Conservation (phyloP, 2,329 filamentous ascomycete genomes). For the Aspergillus oerlinghausenensis region DNA sequence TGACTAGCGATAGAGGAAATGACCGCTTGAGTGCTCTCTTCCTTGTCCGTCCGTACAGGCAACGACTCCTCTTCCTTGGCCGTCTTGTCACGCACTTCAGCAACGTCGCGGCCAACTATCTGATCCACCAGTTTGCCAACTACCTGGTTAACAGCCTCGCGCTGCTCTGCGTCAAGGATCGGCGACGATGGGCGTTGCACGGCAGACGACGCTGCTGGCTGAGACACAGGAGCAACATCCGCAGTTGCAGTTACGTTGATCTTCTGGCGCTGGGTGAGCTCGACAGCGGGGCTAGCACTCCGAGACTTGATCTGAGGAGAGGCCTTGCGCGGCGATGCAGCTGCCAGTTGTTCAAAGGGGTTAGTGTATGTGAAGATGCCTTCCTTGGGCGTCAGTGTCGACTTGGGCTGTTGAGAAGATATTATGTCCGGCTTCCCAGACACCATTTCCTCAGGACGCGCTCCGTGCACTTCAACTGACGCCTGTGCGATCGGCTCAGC, state of each 20-base stretch:
- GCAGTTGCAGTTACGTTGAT: conserved; percentile 18
- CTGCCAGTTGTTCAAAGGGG: conserved; percentile 65
- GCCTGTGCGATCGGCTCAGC: conserved; percentile 13
- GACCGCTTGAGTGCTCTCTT: conserved; percentile 34
- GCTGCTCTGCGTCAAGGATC: conserved; percentile 33
- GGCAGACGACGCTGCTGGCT: conserved; percentile 8
- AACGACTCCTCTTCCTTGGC: conserved; percentile 47
- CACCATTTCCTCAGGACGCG: conserved; percentile 11
- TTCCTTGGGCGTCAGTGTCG: conserved; percentile 33
- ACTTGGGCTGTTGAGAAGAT: conserved; percentile 31
- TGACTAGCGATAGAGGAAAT: conserved; percentile 29
- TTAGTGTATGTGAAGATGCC: conserved; percentile 66
- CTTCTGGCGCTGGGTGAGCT: conserved; percentile 20
- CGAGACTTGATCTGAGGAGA: conserved; percentile 46
- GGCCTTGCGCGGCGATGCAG: conserved; percentile 59
- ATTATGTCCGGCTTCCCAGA: conserved; percentile 31
- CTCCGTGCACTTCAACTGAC: conserved; percentile 11
- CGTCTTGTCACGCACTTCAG: conserved; percentile 60
- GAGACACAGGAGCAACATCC: conserved; percentile 11
- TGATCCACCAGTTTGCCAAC: conserved; percentile 61
- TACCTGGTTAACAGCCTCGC: conserved; percentile 67
- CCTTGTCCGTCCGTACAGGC: conserved; percentile 24
- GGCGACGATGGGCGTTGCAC: conserved; percentile 21
- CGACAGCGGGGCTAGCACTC: conserved; percentile 38
- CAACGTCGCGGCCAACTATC: conserved; percentile 54